These are phyloP conservation scores for Aquilaria yunnanensis DNA, from an alignment of 345 rosid genomes.

Conservation along the genomic window DNA sequence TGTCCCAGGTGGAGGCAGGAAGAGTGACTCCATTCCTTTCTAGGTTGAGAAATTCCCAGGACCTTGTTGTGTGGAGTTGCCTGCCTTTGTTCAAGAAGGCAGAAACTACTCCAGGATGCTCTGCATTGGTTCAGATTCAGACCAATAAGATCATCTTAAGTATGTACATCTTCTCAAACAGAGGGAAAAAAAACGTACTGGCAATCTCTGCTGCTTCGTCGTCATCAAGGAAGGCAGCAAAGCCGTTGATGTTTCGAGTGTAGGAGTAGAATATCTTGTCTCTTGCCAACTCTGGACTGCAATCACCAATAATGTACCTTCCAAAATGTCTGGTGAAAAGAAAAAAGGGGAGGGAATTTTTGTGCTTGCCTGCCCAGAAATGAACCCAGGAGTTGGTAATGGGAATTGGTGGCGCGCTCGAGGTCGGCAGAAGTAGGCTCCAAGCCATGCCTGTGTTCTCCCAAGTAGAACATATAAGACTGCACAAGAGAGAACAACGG, in stretches of 20 bases:
- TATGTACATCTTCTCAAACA: not conserved
- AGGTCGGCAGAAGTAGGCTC: constrained; percentile 13
- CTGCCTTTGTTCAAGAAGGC: constrained; percentile 46
- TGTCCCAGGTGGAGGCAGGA: constrained; percentile 34
- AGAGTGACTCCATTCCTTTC: constrained; percentile 28
- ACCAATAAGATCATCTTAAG: too few species aligned
- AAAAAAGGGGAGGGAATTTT: not conserved
- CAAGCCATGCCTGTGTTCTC: constrained; percentile 24
- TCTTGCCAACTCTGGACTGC: constrained; percentile 42
- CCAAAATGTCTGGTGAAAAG: not conserved
- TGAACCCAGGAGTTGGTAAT: constrained; percentile 23
- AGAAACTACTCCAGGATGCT: constrained; percentile 51
- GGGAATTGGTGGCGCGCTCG: constrained; percentile 14
- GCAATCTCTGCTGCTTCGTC: constrained; percentile 49
- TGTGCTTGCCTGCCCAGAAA: constrained; percentile 22
- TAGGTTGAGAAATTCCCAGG: constrained; percentile 61
- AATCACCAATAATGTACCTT: not conserved
- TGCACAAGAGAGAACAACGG: not conserved
- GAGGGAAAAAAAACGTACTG: constrained; percentile 22
- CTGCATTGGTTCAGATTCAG: constrained; percentile 25
- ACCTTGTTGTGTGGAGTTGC: constrained; percentile 50
- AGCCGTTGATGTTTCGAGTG: constrained; percentile 53
- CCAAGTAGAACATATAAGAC: constrained; percentile 38
- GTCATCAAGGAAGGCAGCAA: constrained; percentile 54
- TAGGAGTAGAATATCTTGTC: constrained; percentile 61